A percentile compares a stretch with the other conserved stretches of the same genome.
Evolutionary conservation across 2,329 filamentous ascomycete species (phyloP).

Genomic region (Ophiostoma ulmi): DNA sequence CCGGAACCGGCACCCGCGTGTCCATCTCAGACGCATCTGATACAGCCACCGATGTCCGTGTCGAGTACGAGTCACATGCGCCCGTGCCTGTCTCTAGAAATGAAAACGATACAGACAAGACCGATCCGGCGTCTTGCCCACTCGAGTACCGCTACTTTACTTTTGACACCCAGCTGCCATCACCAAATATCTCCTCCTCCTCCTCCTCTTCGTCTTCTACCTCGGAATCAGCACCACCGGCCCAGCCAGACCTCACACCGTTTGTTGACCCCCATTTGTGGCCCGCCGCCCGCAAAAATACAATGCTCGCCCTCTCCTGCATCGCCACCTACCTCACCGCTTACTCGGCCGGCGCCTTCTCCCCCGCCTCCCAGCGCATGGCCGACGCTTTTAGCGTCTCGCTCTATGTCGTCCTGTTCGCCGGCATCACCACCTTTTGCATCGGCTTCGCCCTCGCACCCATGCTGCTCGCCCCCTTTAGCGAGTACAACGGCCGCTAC

Average conservation of each 20-base stretch:
- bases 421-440: conserved; percentile 78
- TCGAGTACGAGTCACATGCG: neutral
- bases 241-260: conserved; percentile 58
- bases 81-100: neutral
- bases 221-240: conserved; percentile 28
- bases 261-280: conserved; percentile 70
- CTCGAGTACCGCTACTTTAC: conserved; percentile 41
- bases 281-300: conserved; percentile 62
- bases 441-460: conserved; percentile 74
- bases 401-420: conserved; percentile 53
- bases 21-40: conserved; percentile 15
- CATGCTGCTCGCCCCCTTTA: conserved; percentile 83
- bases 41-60: conserved; percentile 15
- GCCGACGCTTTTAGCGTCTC: conserved; percentile 60
- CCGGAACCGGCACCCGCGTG: conserved; percentile 8
- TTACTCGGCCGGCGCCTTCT: conserved; percentile 76
- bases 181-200: conserved; percentile 27
- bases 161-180: conserved; percentile 39
- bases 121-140: conserved; percentile 19
- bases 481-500: conserved; percentile 79
- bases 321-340: conserved; percentile 71
- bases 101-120: neutral
- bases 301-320: conserved; percentile 70
- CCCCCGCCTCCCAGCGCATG: conserved; percentile 63
- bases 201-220: conserved; percentile 22